Evolutionary conservation across 176 grass and related monocot species (phyloP).

Genomic region (sorghum (Sorghum bicolor)): Sorghum_bicolor_NCBIv3 NC_012871.2:74612001-74612500

Average conservation of each 20-base stretch:
- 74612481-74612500: background rate
- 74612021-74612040: background rate
- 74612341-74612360: too few relatives aligned
- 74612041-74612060: conserved; percentile 5
- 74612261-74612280: background rate
- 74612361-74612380: background rate
- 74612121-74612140: background rate
- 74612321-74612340: background rate
- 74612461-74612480: background rate
- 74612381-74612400: too few relatives aligned
- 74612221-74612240: background rate
- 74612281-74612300: background rate
- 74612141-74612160: background rate
- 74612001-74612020: background rate
- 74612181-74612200: background rate
- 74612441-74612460: background rate
- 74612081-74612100: background rate
- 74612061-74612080: background rate
- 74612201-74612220: background rate
- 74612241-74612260: background rate
- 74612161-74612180: background rate
- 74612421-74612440: background rate
- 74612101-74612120: background rate
- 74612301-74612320: background rate
- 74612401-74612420: background rate